Conservation (phyloP, 805 yeast species). For the Pichia thaimueangensis region DNA sequence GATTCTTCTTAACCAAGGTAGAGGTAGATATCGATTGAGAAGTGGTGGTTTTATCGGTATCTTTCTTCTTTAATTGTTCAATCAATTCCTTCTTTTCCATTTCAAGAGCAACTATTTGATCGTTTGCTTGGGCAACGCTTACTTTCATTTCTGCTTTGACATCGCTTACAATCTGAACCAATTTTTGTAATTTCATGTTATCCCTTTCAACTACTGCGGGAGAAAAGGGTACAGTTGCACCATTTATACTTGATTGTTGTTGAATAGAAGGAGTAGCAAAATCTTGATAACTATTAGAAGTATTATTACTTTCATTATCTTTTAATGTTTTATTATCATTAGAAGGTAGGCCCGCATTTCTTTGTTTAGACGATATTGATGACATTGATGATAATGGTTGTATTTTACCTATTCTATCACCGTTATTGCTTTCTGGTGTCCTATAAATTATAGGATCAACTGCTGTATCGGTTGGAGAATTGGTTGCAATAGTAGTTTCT, state of each 20-base stretch:
- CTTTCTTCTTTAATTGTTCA: constrained; percentile 5
- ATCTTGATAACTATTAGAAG: too few relatives aligned
- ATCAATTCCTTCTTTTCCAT: constrained; percentile 21
- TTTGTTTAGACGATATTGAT: too few relatives aligned
- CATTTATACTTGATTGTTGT: constrained; percentile 1
- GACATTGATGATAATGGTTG: not conserved
- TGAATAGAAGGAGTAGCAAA: constrained; percentile 3
- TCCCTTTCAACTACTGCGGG: constrained; percentile 16
- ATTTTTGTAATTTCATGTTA: constrained; percentile 17
- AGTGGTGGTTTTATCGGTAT: not conserved
- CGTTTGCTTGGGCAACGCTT: constrained; percentile 54
- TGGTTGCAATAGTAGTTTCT: not conserved
- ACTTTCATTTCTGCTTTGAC: constrained; percentile 39
- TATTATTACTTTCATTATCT: too few relatives aligned
- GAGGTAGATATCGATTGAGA: too few relatives aligned
- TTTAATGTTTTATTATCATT: too few relatives aligned
- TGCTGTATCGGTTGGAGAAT: not conserved
- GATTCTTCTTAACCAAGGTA: not conserved
- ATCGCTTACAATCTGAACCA: constrained; percentile 24
- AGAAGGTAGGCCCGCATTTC: too few relatives aligned
- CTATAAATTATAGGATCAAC: constrained; percentile 2
- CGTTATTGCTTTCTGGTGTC: constrained; percentile 4
- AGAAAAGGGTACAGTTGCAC: constrained; percentile 11
- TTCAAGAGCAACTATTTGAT: constrained; percentile 45
- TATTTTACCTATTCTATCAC: not conserved